Conservation (phyloP, 1,284 basidiomycete genomes). For the Sporisorium graminicola region DNA sequence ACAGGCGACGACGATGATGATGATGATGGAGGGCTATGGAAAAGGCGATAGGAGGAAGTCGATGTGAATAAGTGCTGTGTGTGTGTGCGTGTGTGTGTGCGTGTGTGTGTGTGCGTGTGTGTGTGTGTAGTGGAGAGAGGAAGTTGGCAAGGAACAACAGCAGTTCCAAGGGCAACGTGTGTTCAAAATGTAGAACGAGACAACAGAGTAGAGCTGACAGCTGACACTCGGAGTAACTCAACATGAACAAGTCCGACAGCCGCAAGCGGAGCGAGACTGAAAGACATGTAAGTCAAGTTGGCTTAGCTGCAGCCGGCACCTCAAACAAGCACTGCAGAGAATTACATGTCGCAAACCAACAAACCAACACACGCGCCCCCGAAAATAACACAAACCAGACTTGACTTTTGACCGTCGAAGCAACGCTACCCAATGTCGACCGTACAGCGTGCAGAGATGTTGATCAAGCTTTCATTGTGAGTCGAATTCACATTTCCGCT, state of each 20-base stretch:
- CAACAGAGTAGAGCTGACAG: not conserved
- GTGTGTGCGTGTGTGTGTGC: too few relatives aligned
- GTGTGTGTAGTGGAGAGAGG: not conserved
- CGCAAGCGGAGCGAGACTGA: not conserved
- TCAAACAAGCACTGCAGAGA: constrained; percentile 8
- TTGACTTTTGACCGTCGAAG: too few relatives aligned
- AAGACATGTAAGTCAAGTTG: not conserved
- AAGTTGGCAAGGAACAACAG: not conserved
- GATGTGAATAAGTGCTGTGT: not conserved
- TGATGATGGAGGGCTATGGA: not conserved
- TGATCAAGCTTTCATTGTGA: not conserved
- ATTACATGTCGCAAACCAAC: constrained; percentile 40
- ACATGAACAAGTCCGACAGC: not conserved
- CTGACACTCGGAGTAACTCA: not conserved
- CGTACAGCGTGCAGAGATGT: constrained; percentile 4
- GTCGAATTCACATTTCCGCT: too few relatives aligned
- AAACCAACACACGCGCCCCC: constrained; percentile 16
- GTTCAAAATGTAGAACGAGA: not conserved
- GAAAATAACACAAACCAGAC: not conserved
- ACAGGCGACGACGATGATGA: not conserved
- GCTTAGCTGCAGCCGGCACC: constrained; percentile 15
- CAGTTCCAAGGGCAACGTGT: not conserved
- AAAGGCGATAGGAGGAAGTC: not conserved
- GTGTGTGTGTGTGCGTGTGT: too few relatives aligned
- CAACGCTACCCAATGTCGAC: too few relatives aligned